Evolutionary conservation across 2,329 filamentous ascomycete genomes (phyloP).

Genomic region (Apiospora kogelbergensis): DNA sequence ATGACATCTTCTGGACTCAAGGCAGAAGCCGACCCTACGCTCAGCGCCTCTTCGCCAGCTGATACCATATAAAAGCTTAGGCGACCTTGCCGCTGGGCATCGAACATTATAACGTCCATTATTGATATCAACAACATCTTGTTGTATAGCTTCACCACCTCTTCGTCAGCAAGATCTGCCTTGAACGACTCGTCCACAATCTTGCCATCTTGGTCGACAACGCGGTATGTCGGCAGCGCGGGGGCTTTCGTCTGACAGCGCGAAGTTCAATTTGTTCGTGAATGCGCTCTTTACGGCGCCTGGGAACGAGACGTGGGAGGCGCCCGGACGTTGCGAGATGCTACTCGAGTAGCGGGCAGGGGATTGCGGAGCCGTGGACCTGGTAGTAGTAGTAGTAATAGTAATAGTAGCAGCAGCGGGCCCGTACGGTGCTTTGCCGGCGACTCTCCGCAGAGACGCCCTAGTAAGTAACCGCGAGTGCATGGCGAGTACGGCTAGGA

Average conservation of each 20-base stretch:
- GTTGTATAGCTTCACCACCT: slow-evolving; percentile 59
- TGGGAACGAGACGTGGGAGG: slow-evolving; percentile 70
- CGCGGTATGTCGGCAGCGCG: slow-evolving; percentile 86
- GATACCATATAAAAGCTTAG: slow-evolving; percentile 98
- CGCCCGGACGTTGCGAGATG: slow-evolving; percentile 56
- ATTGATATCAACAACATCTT: slow-evolving; percentile 72
- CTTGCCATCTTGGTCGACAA: slow-evolving; percentile 84
- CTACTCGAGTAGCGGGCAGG: slow-evolving; percentile 38
- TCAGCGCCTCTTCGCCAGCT: slow-evolving; percentile 91
- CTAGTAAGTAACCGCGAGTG: slow-evolving; percentile 1
- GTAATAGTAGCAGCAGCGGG: background rate
- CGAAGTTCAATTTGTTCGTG: slow-evolving; percentile 75
- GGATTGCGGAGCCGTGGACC: slow-evolving; percentile 7
- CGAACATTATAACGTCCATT: slow-evolving; percentile 98
- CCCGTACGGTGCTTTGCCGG: slow-evolving; percentile 10
- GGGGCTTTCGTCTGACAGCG: slow-evolving; percentile 69
- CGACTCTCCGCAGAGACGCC: slow-evolving; percentile 10
- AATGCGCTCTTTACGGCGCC: slow-evolving; percentile 96
- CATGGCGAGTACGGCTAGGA: background rate
- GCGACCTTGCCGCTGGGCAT: slow-evolving; percentile 92
- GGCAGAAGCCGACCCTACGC: slow-evolving; percentile 83
- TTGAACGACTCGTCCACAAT: slow-evolving; percentile 73
- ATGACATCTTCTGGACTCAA: slow-evolving; percentile 83
- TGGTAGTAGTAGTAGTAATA: background rate
- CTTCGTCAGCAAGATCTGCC: slow-evolving; percentile 66